Evolutionary conservation across 2,329 filamentous ascomycete genomes (phyloP), one percentile per base, ranked within the genome.

Genomic region (Arthrobotrys musiformis): DNA sequence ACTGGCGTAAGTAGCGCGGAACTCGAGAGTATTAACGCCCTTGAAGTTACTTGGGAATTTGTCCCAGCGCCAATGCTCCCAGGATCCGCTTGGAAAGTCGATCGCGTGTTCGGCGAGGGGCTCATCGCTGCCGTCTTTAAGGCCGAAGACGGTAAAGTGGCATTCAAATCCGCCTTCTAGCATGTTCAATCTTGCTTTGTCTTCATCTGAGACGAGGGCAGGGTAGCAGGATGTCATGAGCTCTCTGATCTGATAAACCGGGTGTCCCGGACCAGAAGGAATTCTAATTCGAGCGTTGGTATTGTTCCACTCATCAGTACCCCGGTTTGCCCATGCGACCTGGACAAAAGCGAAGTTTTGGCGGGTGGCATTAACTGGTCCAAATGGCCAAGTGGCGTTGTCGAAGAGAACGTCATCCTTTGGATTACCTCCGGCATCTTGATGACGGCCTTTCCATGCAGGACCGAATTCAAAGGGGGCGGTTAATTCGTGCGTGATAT

Each of bases 141-240:
- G 66, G 0, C 72, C 72, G 8, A 77, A 54, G 13, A 77, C 60
- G 0, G 72, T 77, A 17, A 48, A 77, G 24, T 77, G 66, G 22
- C 72, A 77, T 46, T 70, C 66, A 28, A 70, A 70, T 3, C 3
- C 40, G 4, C 58, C 50, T 11, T 24, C 30, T 22, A 62, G 26
- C 54, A 46, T 69, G 15, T 37, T 30, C 0, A 66, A 5, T 9
- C 48, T 61, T 17, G 63, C n/a, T 15, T 28, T 44, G 8, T 66
- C 64, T 28, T 66, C 46, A 1, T 52, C 35, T 3, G 35, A 48
- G 0, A 19, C 9, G 15, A 70, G 9, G 0, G 42, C 50, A n/a
- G 72, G 72, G 22, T 60, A 66, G 37, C 72, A 76, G 11, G 48
- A 11, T 0, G 56, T 62, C 15, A 28, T 33, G 2, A 77, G 19